A percentile compares a stretch with the other conserved stretches of the same genome.
Conservation (phyloP, 2,329 filamentous ascomycete species). For the Alternaria alternata region DNA sequence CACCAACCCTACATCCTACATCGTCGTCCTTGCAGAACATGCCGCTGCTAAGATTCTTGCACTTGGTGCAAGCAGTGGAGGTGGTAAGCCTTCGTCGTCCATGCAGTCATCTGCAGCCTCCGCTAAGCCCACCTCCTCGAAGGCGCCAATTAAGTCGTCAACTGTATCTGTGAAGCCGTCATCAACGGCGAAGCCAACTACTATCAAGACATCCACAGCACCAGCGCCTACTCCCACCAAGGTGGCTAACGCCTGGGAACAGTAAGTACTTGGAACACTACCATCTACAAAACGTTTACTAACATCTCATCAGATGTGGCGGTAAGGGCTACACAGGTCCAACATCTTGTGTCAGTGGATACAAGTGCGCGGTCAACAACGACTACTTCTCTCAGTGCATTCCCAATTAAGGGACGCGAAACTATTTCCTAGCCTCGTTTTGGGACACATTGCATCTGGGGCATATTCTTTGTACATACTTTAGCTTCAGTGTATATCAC, state of each 20-base stretch:
- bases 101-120: constrained; percentile 4
- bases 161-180: constrained; percentile 1
- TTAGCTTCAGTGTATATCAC: constrained; percentile 15
- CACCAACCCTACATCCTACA: constrained; percentile 52
- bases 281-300: not conserved
- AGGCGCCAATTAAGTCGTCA: constrained; percentile 6
- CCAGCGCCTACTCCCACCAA: constrained; percentile 1
- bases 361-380: constrained; percentile 19
- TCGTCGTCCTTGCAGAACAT: constrained; percentile 48
- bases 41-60: constrained; percentile 51
- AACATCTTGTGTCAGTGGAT: constrained; percentile 26
- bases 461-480: constrained; percentile 26
- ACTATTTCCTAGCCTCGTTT: not conserved
- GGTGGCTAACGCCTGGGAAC: constrained; percentile 7
- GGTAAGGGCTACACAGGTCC: constrained; percentile 28
- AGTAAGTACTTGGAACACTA: constrained; percentile 1
- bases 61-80: constrained; percentile 16
- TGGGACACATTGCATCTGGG: not conserved
- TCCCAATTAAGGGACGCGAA: not conserved
- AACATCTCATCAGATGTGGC: constrained; percentile 27
- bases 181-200: not conserved
- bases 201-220: not conserved
- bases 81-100: constrained; percentile 13
- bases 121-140: constrained; percentile 11
- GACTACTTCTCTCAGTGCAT: constrained; percentile 20